phyloP scores from a whole-genome alignment of 345 rosid species.

The Dimocarpus longan region DNA sequence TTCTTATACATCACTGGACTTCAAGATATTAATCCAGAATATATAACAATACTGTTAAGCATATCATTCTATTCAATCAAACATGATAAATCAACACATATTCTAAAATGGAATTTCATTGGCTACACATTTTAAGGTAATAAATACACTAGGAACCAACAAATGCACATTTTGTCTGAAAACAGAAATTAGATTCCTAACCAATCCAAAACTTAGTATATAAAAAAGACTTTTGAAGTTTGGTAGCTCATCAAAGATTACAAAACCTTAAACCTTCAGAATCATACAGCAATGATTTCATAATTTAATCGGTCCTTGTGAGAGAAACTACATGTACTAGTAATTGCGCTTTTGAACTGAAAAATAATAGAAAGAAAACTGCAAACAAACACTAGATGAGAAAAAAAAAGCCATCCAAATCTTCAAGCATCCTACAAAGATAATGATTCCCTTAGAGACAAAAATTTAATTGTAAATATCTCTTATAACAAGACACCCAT shows the following conservation, averaged over 20 bases:
- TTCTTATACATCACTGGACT: background rate
- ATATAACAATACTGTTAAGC: background rate
- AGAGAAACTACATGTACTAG: background rate
- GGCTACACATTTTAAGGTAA: background rate
- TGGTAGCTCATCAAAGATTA: background rate
- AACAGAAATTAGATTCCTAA: too few species aligned
- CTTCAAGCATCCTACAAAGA: background rate
- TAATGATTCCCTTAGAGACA: background rate
- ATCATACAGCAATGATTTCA: background rate
- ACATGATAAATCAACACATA: background rate
- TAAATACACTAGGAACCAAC: too few species aligned
- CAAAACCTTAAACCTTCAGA: background rate
- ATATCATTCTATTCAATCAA: background rate
- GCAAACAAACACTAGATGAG: background rate
- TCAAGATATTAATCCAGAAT: background rate
- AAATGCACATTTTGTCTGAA: too few species aligned
- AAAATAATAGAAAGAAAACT: background rate
- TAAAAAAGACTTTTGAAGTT: background rate
- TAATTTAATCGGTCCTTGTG: background rate
- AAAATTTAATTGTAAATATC: background rate
- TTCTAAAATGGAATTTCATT: background rate
- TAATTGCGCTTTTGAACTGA: background rate
- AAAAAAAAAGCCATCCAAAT: background rate
- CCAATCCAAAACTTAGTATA: background rate
- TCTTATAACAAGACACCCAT: background rate